These are phyloP conservation scores for Daldinia loculata DNA, from an alignment of 495 filamentous ascomycete species.

Conservation along the genomic window DNA sequence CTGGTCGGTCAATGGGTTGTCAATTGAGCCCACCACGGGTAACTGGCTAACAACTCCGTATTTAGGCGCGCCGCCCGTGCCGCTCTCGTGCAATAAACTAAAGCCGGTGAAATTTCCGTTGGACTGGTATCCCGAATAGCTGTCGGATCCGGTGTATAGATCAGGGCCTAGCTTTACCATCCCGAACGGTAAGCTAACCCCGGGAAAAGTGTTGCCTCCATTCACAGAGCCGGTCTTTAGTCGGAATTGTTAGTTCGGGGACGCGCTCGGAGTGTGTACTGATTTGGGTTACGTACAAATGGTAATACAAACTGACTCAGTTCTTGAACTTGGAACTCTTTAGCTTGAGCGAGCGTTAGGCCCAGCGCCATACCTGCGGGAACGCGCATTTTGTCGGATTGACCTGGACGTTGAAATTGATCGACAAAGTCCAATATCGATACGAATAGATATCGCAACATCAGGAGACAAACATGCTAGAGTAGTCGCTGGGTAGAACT, in stretches of 20 bases:
- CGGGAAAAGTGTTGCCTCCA: conserved; percentile 77
- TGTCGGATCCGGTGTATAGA: conserved; percentile 63
- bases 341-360: conserved; percentile 17
- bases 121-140: conserved; percentile 71
- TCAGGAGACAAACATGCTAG: conserved; percentile 7
- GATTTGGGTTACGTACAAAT: conserved; percentile 22
- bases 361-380: conserved; percentile 17
- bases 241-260: conserved; percentile 2
- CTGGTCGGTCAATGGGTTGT: conserved; percentile 68
- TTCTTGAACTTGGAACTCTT: conserved; percentile 15
- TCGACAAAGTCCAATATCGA: conserved; percentile 20
- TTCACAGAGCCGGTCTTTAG: conserved; percentile 49
- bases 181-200: conserved; percentile 69
- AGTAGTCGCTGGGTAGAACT: not conserved
- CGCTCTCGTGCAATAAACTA: conserved; percentile 77
- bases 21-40: conserved; percentile 61
- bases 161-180: conserved; percentile 79
- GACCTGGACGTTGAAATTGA: conserved; percentile 12
- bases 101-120: conserved; percentile 71
- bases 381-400: conserved; percentile 26
- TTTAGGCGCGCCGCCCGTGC: conserved; percentile 78
- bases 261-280: not conserved
- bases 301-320: conserved; percentile 38
- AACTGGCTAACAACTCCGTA: conserved; percentile 77
- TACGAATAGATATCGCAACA: conserved; percentile 17